Base-by-base conservation (phyloP, 441 rosid genomes). In the Adansonia rubrostipa region DNA sequence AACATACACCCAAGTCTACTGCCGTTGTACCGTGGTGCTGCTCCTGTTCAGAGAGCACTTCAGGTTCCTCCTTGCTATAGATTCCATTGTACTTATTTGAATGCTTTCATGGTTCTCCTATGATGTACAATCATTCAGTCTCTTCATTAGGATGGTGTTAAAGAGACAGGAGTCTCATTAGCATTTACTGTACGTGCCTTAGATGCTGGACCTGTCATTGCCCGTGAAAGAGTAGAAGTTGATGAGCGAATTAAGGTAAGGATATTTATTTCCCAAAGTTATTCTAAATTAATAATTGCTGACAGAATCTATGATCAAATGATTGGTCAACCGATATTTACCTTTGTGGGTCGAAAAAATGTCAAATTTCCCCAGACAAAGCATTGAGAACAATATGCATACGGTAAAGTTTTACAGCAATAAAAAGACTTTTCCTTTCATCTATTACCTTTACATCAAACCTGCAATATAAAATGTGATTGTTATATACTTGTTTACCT, bases 161-260 rank as follows among this genome's bases (percentile, higher is more conserved):
- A 78, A 81, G 93, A 92, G 83, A 92, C 99, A 15, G 99, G 99
- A 82, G 97, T 96, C 40, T 94, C 99, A 50, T 78, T 92, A 84
- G 98, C 96, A 53, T 96, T 91, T 83, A 92, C 97, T 1, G 91
- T 94, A 24, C 93, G 89, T 62, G 92, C 92, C 68, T 77, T 96
- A 73, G 98, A 96, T 92, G 90, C 98, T 81, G 99, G 99, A 77
- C 95, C 99, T 54, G 86, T 96, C 80, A 90, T 96, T 88, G 91
- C 97, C 71, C 54, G 56, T 68, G 81, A 87, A 81, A 89, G 77
- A 44, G 20, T 90, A 72, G 83, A 85, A 81, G 85, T 96, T 14
- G 94, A 93, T 87, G 92, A 92, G 76, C 93, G 87, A 61, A 90
- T 94, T 74, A 94, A 93, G 97, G 99, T 93, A 71, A 3, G 60